A percentile compares a stretch with the other conserved stretches of the same genome.
phyloP scores from a whole-genome alignment of 2,329 filamentous ascomycete genomes.

The Diaporthe citriasiana region DNA sequence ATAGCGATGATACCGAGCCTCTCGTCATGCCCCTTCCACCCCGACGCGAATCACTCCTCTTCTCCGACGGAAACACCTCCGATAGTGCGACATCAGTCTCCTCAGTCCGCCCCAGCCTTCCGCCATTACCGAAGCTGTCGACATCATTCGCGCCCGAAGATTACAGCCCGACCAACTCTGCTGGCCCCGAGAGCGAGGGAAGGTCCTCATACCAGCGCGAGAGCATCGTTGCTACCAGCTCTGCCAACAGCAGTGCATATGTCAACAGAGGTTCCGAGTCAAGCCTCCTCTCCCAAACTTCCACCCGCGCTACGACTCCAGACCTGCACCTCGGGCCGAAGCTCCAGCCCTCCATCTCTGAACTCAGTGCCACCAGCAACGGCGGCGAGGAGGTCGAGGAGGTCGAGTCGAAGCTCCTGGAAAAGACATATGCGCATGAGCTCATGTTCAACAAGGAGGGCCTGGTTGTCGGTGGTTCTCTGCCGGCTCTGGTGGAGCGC shows the following conservation, averaged over 20 bases:
- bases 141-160: conserved; percentile 64
- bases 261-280: conserved; percentile 85
- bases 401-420: conserved; percentile 85
- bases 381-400: conserved; percentile 84
- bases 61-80: conserved; percentile 56
- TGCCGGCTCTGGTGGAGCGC: conserved; percentile 92
- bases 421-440: conserved; percentile 92
- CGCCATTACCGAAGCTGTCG: conserved; percentile 70
- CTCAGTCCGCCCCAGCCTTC: conserved; percentile 63
- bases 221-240: conserved; percentile 81
- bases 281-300: conserved; percentile 84
- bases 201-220: conserved; percentile 71
- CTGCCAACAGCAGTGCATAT: conserved; percentile 84
- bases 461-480: conserved; percentile 91
- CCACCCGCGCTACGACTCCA: conserved; percentile 90
- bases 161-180: conserved; percentile 60
- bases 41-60: conserved; percentile 58
- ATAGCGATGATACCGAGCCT: conserved; percentile 48
- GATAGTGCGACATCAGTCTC: conserved; percentile 63
- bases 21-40: conserved; percentile 51
- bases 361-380: conserved; percentile 76
- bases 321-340: conserved; percentile 71
- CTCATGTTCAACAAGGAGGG: conserved; percentile 95
- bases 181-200: conserved; percentile 64
- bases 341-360: conserved; percentile 74